Conservation (phyloP, 169 alveolate species). For the Perkinsus olseni region DNA sequence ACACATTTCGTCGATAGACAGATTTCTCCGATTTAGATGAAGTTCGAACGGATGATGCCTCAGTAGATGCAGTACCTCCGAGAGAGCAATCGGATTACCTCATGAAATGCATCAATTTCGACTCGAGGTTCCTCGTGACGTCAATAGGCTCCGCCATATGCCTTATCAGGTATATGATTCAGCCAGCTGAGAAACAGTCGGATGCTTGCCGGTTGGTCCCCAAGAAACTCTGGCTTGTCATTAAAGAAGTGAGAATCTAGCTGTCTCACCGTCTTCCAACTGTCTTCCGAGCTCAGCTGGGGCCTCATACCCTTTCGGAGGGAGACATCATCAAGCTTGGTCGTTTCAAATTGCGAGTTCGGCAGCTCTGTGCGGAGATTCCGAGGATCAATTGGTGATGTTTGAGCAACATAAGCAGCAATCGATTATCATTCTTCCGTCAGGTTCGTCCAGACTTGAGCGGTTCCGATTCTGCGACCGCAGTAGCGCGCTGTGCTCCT, state of each 20-base stretch:
- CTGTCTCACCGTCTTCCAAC: not conserved
- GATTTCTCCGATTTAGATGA: not conserved
- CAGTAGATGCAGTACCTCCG: not conserved
- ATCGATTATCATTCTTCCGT: not conserved
- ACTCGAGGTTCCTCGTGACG: not conserved
- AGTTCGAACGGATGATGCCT: not conserved
- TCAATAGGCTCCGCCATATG: not conserved
- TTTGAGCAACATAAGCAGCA: not conserved
- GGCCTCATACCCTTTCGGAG: conserved; percentile 62
- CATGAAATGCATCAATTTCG: conserved; percentile 2
- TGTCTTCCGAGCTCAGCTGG: conserved; percentile 33
- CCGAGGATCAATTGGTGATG: conserved; percentile 23
- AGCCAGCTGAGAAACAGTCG: conserved; percentile 48
- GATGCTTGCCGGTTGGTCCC: conserved; percentile 42
- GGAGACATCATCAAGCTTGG: conserved; percentile 74
- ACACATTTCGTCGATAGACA: not conserved
- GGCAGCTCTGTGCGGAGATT: conserved; percentile 34
- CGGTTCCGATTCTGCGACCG: not conserved
- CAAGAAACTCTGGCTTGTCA: conserved; percentile 65
- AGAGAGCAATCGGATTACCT: not conserved
- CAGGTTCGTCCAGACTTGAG: not conserved
- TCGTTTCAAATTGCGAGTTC: conserved; percentile 68
- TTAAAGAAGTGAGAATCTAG: conserved; percentile 35
- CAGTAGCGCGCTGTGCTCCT: not conserved
- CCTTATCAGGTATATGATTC: conserved; percentile 38